Percentiles rank a stretch among this genome's conserved stretches.
Evolutionary conservation across 2,329 filamentous ascomycete species (phyloP).

Genomic region (Fusarium sp.): DNA sequence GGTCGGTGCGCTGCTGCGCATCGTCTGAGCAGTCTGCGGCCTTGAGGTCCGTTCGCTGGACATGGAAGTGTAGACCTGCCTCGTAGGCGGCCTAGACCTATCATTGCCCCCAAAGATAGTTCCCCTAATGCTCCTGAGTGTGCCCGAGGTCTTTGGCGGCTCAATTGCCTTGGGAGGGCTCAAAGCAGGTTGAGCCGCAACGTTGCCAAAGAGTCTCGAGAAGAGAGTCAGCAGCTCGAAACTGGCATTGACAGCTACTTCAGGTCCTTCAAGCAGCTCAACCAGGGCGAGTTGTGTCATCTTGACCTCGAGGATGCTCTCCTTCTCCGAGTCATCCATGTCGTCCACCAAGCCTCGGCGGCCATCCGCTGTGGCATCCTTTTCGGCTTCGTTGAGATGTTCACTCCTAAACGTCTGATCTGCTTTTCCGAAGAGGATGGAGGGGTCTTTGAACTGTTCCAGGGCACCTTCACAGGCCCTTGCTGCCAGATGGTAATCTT

Average conservation of each 20-base stretch:
- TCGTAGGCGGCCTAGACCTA: conserved; percentile 56
- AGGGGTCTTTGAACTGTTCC: conserved; percentile 83
- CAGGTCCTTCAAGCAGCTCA: conserved; percentile 84
- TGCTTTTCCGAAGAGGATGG: conserved; percentile 74
- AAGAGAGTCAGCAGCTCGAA: conserved; percentile 87
- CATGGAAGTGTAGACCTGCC: conserved; percentile 49
- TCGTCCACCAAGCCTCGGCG: conserved; percentile 73
- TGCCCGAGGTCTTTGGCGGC: conserved; percentile 77
- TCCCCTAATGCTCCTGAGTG: conserved; percentile 74
- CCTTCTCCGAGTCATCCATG: conserved; percentile 86
- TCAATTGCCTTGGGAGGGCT: conserved; percentile 57
- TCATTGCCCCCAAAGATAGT: conserved; percentile 80
- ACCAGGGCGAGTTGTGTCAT: conserved; percentile 91
- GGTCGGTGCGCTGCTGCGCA: conserved; percentile 65
- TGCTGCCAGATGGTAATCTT: conserved; percentile 83
- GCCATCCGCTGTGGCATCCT: conserved; percentile 36
- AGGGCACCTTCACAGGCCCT: conserved; percentile 91
- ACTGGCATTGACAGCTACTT: conserved; percentile 87
- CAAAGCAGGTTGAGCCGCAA: conserved; percentile 58
- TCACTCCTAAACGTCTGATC: conserved; percentile 70
- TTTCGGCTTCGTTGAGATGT: conserved; percentile 69
- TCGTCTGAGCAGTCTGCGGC: conserved; percentile 56
- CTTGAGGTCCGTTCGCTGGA: conserved; percentile 50
- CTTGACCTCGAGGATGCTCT: conserved; percentile 90
- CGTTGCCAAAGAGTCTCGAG: conserved; percentile 77